Conservation (phyloP, 768 basidiomycete genomes). For the Tricholoma sp. region DNA sequence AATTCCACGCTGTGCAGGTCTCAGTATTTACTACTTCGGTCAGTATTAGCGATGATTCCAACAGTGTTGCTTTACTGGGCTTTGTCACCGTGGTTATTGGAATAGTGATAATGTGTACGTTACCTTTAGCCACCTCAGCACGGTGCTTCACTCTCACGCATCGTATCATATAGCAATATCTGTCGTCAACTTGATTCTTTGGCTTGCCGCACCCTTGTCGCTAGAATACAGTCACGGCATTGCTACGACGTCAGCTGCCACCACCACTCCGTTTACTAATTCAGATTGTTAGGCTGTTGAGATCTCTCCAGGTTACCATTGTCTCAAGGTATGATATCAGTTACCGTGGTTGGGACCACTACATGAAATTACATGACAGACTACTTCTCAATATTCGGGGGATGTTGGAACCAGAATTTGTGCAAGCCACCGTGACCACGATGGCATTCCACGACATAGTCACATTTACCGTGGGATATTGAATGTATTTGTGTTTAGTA, state of each 20-base stretch:
- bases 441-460: background rate
- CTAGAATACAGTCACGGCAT: constrained; percentile 12
- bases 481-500: background rate
- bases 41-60: constrained; percentile 3
- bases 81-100: no score
- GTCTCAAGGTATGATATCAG: constrained; percentile 17
- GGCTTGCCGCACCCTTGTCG: constrained; percentile 23
- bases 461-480: no score
- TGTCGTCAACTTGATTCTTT: constrained; percentile 21
- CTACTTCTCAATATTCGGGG: constrained; percentile 21
- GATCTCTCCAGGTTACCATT: constrained; percentile 23
- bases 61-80: background rate
- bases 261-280: background rate
- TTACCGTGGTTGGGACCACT: background rate
- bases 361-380: constrained; percentile 3
- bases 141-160: background rate
- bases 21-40: constrained; percentile 25
- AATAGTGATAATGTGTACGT: constrained; percentile 21
- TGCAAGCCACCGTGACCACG: background rate
- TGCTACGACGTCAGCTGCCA: constrained; percentile 14
- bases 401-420: background rate
- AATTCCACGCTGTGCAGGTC: constrained; percentile 7
- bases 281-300: constrained; percentile 8
- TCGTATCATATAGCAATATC: constrained; percentile 15
- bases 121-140: background rate